Evolutionary conservation across 1,139 yeast genomes (phyloP), one percentile per base, ranked within the genome.

Genomic region (Pichia sp.): DNA sequence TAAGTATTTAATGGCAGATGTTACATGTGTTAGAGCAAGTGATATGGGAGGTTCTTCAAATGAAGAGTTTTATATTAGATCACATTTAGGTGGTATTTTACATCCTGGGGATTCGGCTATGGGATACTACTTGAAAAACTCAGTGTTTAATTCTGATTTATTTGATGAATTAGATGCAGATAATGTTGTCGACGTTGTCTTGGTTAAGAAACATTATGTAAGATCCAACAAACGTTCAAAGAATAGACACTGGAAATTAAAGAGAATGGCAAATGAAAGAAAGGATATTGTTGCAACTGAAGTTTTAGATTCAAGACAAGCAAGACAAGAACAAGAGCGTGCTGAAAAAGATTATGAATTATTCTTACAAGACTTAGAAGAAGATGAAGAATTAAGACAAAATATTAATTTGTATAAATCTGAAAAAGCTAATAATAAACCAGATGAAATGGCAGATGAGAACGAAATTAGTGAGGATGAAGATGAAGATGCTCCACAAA

Each of bases 261-360:
- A 88, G 84, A 87, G 98, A 78, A 90, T 93, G 97, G 98, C 98
- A 46, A 86, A 78, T 68, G 98, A 93, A 72, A 96, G 91, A 70
- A 81, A 81, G 62, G 96, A 88, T 63, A 83, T 87, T 58, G 90
- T 85, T 52, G 96, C 95, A 52, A 84, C 80, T 59, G 89, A 84
- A 62, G 61, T 60, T 41, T 47, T 50, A 44, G 70, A 68, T 55
- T 79, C 87, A 5, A 56, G 59, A 48, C 84, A 81, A 63, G 91
- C 91, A 56, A 85, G 81, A 73, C 93, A 86, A 70, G 97, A 90
- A 59, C 84, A 83, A 65, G 98, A 89, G 68, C 80, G 88, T 65
- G 96, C 95, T 3, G 98, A 93, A 72, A 85, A 83, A 70, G 99
- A 93, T 71, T 93, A 91, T 72, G 99, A 93, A 72, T 69, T 85